Conservation (phyloP, 345 rosid genomes). For the Gynandropsis gynandra region DNA sequence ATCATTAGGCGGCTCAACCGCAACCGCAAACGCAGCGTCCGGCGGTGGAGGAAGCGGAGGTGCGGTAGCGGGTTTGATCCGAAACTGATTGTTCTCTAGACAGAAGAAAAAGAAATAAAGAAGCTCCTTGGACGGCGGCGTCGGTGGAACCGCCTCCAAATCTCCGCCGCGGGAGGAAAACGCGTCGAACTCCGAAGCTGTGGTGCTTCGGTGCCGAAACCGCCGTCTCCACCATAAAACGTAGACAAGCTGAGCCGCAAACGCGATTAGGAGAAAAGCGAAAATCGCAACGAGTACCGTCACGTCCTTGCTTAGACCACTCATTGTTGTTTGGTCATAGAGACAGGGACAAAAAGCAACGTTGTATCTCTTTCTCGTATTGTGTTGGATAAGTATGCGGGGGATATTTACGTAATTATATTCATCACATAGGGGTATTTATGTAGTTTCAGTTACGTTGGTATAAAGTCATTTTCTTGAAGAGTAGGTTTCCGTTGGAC, state of each 20-base stretch:
- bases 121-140: conserved; percentile 71
- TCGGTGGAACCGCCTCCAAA: conserved; percentile 24
- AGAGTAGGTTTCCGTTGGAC: no score
- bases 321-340: background rate
- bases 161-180: conserved; percentile 21
- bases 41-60: conserved; percentile 16
- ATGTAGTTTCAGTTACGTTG: no score
- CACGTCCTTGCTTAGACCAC: conserved; percentile 30
- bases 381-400: no score
- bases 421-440: no score
- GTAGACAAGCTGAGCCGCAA: conserved; percentile 39
- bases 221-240: conserved; percentile 42
- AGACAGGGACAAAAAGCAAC: background rate
- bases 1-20: conserved; percentile 16
- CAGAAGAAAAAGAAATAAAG: conserved; percentile 63
- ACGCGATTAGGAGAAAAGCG: conserved; percentile 30
- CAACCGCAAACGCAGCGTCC: no score
- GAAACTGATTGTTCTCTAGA: conserved; percentile 41
- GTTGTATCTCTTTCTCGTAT: no score
- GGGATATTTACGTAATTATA: no score
- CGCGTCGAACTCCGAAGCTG: conserved; percentile 20
- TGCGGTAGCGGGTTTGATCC: conserved; percentile 40
- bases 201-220: conserved; percentile 28
- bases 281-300: conserved; percentile 38
- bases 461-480: no score